Conservation (phyloP, 495 filamentous ascomycete genomes). For the Astrothelium macrocarpum region DNA sequence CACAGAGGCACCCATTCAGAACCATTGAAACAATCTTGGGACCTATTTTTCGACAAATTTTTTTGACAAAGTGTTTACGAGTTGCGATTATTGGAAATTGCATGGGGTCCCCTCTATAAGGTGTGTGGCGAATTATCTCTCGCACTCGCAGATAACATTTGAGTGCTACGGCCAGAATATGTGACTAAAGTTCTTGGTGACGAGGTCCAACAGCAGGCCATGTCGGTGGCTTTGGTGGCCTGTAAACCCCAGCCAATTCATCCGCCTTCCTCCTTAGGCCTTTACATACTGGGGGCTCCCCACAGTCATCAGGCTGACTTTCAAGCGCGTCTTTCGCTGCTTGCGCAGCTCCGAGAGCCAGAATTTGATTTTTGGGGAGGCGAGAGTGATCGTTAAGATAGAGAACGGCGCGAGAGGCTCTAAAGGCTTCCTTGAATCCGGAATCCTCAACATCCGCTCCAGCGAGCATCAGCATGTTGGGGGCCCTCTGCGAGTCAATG, state of each 20-base stretch:
- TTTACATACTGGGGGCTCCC: background rate
- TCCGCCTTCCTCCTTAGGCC: background rate
- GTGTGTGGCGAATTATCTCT: too few species aligned
- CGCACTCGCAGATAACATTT: too few species aligned
- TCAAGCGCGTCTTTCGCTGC: background rate
- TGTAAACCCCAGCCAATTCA: background rate
- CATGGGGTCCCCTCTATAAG: too few species aligned
- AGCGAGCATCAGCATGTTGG: background rate
- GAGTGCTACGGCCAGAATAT: too few species aligned
- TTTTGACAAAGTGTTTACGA: too few species aligned
- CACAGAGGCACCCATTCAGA: too few species aligned
- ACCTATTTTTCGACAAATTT: too few species aligned
- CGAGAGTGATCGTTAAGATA: background rate
- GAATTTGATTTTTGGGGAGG: background rate
- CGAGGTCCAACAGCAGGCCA: conserved; percentile 3
- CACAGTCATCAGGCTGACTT: background rate
- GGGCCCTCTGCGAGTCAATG: background rate
- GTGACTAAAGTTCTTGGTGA: background rate
- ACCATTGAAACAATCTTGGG: too few species aligned
- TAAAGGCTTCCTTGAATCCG: background rate
- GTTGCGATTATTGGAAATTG: too few species aligned
- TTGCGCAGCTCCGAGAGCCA: background rate
- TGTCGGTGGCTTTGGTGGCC: background rate
- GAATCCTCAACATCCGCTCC: background rate
- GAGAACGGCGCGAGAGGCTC: background rate